phyloP scores from a whole-genome alignment of 2,329 filamentous ascomycete genomes.

The Septoria linicola region DNA sequence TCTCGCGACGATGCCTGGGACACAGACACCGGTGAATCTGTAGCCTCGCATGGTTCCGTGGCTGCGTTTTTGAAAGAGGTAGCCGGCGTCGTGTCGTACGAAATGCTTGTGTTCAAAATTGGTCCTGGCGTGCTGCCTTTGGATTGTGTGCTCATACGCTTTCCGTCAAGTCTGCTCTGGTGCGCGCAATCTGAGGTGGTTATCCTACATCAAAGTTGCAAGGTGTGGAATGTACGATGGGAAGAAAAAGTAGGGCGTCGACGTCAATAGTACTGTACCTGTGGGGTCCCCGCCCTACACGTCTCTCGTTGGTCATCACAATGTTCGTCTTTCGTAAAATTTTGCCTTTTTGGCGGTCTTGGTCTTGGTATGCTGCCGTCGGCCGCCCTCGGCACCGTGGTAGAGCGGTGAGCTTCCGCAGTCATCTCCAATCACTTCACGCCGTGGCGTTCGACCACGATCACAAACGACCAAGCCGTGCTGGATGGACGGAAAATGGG shows the following conservation, averaged over 20 bases:
- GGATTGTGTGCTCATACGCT: slow-evolving; percentile 32
- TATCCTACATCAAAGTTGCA: neutral
- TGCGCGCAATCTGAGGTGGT: no score
- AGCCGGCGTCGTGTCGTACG: slow-evolving; percentile 10
- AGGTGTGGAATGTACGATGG: neutral
- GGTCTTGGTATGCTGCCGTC: neutral
- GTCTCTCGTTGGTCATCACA: slow-evolving; percentile 1
- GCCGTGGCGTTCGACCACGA: no score
- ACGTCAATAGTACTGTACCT: neutral
- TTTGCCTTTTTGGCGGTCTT: slow-evolving; percentile 9
- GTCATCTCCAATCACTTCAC: neutral
- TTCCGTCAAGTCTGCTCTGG: neutral
- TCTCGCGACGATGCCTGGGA: slow-evolving; percentile 22
- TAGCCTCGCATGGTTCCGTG: slow-evolving; percentile 25
- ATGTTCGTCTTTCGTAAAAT: slow-evolving; percentile 5
- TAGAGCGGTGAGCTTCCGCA: neutral
- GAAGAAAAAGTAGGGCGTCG: neutral
- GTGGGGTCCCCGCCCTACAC: neutral
- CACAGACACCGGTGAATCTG: slow-evolving; percentile 21
- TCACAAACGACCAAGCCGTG: no score
- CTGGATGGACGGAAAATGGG: no score
- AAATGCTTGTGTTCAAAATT: slow-evolving; percentile 21
- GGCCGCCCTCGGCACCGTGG: neutral
- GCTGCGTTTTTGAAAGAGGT: slow-evolving; percentile 13
- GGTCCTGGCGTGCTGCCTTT: slow-evolving; percentile 50